Percentiles rank a stretch among this genome's conserved stretches.
These are phyloP conservation scores for Fusarium begoniae DNA, from an alignment of 2,329 filamentous ascomycete species.

Conservation along the genomic window DNA sequence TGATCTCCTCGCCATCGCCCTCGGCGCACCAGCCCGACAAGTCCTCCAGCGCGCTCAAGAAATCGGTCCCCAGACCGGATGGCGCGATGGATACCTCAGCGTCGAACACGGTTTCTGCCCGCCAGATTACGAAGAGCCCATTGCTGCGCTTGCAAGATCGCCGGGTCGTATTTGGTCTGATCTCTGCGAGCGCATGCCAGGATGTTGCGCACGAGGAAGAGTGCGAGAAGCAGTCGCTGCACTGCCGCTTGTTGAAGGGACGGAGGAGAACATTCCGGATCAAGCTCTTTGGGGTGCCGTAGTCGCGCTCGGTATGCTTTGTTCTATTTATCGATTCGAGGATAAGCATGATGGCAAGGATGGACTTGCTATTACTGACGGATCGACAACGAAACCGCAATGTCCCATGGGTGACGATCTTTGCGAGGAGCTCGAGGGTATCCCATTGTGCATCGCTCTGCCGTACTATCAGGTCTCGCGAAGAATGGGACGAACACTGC, in stretches of 20 bases:
- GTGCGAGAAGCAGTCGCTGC: constrained; percentile 60
- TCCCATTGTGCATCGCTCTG: constrained; percentile 58
- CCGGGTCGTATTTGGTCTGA: constrained; percentile 65
- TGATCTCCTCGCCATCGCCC: constrained; percentile 60
- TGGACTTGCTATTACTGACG: constrained; percentile 51
- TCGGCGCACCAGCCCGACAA: constrained; percentile 63
- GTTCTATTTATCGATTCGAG: constrained; percentile 63
- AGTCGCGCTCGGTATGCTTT: constrained; percentile 62
- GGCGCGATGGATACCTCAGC: constrained; percentile 53
- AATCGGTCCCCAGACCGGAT: constrained; percentile 60
- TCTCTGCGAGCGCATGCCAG: constrained; percentile 63
- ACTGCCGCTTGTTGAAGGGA: constrained; percentile 59
- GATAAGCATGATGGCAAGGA: constrained; percentile 62
- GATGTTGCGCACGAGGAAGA: constrained; percentile 59
- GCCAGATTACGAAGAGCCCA: constrained; percentile 59
- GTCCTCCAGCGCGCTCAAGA: constrained; percentile 63
- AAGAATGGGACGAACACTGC: constrained; percentile 61
- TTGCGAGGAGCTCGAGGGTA: constrained; percentile 59
- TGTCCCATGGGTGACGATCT: constrained; percentile 61
- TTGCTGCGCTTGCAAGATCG: constrained; percentile 54
- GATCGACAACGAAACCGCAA: constrained; percentile 45
- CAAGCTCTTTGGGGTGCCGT: constrained; percentile 62
- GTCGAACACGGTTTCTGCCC: constrained; percentile 62
- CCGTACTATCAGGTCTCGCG: constrained; percentile 61
- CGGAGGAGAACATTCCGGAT: constrained; percentile 59